A percentile compares a stretch with the other conserved stretches of the same genome.
Conservation (phyloP, 345 rosid species). For the Triadica sebifera region DNA sequence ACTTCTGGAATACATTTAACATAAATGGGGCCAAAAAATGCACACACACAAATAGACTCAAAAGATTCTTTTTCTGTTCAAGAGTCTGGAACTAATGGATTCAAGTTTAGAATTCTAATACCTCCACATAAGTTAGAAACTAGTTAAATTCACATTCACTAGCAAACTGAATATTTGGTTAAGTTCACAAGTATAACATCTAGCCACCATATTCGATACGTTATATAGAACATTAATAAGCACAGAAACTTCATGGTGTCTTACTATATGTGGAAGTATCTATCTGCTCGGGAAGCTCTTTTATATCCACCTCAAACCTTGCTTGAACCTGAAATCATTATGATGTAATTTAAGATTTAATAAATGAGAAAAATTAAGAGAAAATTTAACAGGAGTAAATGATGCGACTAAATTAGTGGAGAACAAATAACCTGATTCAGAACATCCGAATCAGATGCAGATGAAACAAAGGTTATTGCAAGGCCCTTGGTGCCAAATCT, state of each 20-base stretch:
- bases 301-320: constrained; percentile 43
- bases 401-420: neutral
- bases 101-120: neutral
- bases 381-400: neutral
- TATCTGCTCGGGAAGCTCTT: constrained; percentile 42
- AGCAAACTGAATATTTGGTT: neutral
- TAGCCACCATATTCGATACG: neutral
- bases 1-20: too few relatives aligned
- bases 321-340: constrained; percentile 28
- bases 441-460: constrained; percentile 79
- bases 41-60: neutral
- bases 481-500: constrained; percentile 97
- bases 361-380: neutral
- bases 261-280: constrained; percentile 42
- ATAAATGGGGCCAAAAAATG: neutral
- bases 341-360: neutral
- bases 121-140: neutral
- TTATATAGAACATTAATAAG: neutral
- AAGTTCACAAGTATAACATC: neutral
- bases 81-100: neutral
- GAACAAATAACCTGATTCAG: constrained; percentile 66
- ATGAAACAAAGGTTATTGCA: constrained; percentile 88
- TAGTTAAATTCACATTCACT: neutral
- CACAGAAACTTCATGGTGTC: neutral
- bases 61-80: neutral